phyloP scores from a whole-genome alignment of 768 basidiomycete genomes.

The Paxillus involutus region DNA sequence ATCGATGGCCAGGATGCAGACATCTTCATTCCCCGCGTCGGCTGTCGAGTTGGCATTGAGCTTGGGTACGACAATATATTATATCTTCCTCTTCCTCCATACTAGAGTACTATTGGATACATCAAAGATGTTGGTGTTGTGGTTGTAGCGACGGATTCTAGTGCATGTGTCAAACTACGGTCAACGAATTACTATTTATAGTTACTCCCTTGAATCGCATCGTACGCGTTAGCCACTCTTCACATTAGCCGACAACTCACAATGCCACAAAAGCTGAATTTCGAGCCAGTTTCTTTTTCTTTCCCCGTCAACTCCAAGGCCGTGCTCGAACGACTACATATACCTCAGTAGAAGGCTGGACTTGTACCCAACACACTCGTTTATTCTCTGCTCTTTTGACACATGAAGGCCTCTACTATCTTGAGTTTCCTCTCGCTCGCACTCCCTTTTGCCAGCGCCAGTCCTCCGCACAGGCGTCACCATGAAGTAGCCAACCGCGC shows the following conservation, averaged over 20 bases:
- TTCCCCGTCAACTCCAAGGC: neutral
- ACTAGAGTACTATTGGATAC: too few relatives aligned
- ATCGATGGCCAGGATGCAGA: too few relatives aligned
- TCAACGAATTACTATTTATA: too few relatives aligned
- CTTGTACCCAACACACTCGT: constrained; percentile 6
- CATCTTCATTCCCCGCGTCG: too few relatives aligned
- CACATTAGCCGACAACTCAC: constrained; percentile 24
- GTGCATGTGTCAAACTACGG: too few relatives aligned
- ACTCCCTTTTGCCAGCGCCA: constrained; percentile 35
- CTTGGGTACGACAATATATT: too few relatives aligned
- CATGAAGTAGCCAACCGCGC: constrained; percentile 48
- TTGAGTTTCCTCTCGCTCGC: constrained; percentile 34
- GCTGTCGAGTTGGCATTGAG: too few relatives aligned
- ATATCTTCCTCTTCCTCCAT: too few relatives aligned
- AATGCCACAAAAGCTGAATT: neutral
- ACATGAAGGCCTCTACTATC: constrained; percentile 30
- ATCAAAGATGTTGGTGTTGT: too few relatives aligned
- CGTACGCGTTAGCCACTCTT: neutral
- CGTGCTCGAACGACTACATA: neutral
- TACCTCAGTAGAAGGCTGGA: constrained; percentile 3
- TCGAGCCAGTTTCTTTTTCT: neutral
- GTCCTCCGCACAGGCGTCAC: constrained; percentile 34
- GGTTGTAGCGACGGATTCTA: too few relatives aligned
- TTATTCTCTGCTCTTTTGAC: neutral
- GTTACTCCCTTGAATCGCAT: too few relatives aligned